Evolutionary conservation across 2,329 filamentous ascomycete genomes (phyloP).

Genomic region (Aspergillus tanneri): DNA sequence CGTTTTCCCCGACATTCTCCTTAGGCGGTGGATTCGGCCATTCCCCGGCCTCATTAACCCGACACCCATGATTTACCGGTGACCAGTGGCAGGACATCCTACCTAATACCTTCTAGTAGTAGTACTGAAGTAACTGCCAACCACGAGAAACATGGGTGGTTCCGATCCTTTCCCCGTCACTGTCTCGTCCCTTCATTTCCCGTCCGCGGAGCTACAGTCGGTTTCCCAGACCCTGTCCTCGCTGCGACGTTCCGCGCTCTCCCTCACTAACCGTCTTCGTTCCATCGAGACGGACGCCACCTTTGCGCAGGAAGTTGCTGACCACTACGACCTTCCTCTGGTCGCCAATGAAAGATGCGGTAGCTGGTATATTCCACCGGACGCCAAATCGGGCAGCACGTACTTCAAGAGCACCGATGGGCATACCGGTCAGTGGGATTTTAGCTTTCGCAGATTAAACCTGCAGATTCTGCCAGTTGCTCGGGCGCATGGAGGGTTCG

Average conservation of each 20-base stretch:
- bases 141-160: slow-evolving; percentile 24
- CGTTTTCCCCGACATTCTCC: too few species aligned
- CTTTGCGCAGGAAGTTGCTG: slow-evolving; percentile 65
- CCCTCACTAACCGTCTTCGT: slow-evolving; percentile 74
- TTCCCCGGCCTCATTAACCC: too few species aligned
- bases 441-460: slow-evolving; percentile 82
- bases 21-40: too few species aligned
- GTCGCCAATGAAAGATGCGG: slow-evolving; percentile 94
- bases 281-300: slow-evolving; percentile 74
- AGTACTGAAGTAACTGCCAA: neutral
- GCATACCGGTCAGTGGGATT: slow-evolving; percentile 85
- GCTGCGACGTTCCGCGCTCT: slow-evolving; percentile 73
- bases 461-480: slow-evolving; percentile 73
- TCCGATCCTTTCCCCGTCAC: slow-evolving; percentile 35
- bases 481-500: slow-evolving; percentile 64
- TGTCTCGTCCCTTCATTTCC: slow-evolving; percentile 53
- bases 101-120: too few species aligned
- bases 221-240: slow-evolving; percentile 68
- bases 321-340: slow-evolving; percentile 61
- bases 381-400: slow-evolving; percentile 66
- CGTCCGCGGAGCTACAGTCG: slow-evolving; percentile 55
- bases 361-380: slow-evolving; percentile 82
- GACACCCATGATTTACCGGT: neutral
- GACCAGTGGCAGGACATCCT: neutral
- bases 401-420: slow-evolving; percentile 99